These are phyloP conservation scores for Leccinum barrowsii DNA, from an alignment of 768 basidiomycete genomes.

Conservation along the genomic window DNA sequence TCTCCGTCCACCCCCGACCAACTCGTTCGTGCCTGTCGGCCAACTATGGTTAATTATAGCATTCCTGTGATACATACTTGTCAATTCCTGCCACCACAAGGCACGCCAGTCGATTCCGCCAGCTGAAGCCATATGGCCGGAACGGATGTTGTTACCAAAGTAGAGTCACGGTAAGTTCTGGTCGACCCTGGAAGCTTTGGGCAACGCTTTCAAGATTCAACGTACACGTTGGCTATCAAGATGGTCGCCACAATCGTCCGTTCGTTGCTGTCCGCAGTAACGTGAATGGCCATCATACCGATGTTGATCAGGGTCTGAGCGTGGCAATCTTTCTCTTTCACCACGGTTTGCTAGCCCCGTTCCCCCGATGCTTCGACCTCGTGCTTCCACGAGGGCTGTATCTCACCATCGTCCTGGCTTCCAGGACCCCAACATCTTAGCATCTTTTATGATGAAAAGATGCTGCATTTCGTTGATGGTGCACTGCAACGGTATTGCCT, in stretches of 20 bases:
- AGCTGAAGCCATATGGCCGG: background rate
- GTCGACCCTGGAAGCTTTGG: background rate
- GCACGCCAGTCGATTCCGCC: conserved; percentile 1
- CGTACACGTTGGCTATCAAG: background rate
- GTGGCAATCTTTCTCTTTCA: background rate
- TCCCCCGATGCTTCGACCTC: background rate
- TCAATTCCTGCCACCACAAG: background rate
- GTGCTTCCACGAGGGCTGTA: conserved; percentile 1
- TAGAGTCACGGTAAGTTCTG: background rate
- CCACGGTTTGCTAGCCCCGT: background rate
- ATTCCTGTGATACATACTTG: background rate
- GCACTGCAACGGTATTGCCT: conserved; percentile 15
- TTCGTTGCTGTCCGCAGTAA: background rate
- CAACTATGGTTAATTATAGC: background rate
- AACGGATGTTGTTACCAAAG: background rate
- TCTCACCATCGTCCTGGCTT: background rate
- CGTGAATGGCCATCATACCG: background rate
- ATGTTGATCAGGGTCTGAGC: background rate
- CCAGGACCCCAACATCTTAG: background rate
- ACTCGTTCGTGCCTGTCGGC: background rate
- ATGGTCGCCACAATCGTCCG: background rate
- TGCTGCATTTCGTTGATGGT: background rate
- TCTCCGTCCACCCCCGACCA: background rate
- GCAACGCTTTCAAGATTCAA: background rate
- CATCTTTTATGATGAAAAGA: conserved; percentile 7